These are phyloP conservation scores for Didymella exigua DNA, from an alignment of 2,329 filamentous ascomycete species.

Conservation along the genomic window DNA sequence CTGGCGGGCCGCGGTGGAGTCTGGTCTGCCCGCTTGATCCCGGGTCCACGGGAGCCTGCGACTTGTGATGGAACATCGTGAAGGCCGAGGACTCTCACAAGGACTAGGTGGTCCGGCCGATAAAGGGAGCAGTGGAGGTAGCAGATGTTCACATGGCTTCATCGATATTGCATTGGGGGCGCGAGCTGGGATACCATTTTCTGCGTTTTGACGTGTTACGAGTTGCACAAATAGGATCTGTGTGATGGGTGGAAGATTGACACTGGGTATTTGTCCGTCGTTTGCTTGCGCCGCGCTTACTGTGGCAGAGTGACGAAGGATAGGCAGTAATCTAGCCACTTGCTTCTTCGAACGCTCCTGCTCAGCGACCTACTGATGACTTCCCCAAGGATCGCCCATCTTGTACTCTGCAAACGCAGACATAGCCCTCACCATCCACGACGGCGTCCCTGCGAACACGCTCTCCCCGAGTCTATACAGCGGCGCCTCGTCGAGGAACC, in stretches of 20 bases:
- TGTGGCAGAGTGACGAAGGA: slow-evolving; percentile 10
- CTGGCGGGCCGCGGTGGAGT: background rate
- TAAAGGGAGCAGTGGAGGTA: slow-evolving; percentile 52
- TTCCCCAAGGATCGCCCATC: background rate
- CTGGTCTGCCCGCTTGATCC: background rate
- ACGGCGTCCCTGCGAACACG: background rate
- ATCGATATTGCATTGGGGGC: slow-evolving; percentile 40
- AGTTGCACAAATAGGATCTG: slow-evolving; percentile 16
- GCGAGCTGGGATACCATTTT: slow-evolving; percentile 42
- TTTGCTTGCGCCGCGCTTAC: background rate
- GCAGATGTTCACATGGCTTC: slow-evolving; percentile 23
- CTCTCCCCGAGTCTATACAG: background rate
- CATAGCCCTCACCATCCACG: background rate
- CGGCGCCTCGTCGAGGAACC: background rate
- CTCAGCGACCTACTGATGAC: background rate
- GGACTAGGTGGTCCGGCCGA: slow-evolving; percentile 37
- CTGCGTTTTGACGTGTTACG: slow-evolving; percentile 30
- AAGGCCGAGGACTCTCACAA: background rate
- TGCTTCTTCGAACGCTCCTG: background rate
- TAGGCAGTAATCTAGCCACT: slow-evolving; percentile 4
- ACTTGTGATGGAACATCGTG: background rate
- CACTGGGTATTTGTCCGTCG: slow-evolving; percentile 12
- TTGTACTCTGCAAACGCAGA: background rate
- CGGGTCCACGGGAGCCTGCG: background rate
- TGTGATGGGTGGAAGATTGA: slow-evolving; percentile 11